Evolutionary conservation across 768 basidiomycete species (phyloP), one percentile per base, ranked within the genome.

Genomic region (Lactifluus echinatus): DNA sequence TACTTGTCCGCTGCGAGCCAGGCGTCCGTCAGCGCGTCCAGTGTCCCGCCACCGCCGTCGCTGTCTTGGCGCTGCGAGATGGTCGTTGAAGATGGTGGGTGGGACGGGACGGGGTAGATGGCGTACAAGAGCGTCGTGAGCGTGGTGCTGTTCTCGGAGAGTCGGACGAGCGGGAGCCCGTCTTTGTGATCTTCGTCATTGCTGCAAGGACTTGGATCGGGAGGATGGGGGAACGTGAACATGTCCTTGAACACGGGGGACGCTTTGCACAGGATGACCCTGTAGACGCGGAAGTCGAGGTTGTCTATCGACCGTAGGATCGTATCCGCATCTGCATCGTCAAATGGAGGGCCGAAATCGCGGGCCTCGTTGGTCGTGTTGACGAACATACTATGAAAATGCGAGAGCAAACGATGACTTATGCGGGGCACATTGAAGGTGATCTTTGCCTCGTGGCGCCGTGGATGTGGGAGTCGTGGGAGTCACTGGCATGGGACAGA

Each of bases 221-320:
- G 37, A 8, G 46, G 55, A 36, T 50, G 50, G 11, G 49, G 50
- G 3, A 51, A 48, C 4, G 56, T 51, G 34, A 57, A 57, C 49
- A 57, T 50, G 31, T 37, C 52, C 23, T 34, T 47, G 55, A 62
- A 54, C 15, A 59, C 42, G 26, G 52, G 53, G n/a, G 61, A 62
- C 7, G 57, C 58, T 40, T 59, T 59, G 19, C 42, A 50, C 4
- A 65, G 21, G 36, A 65, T 51, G 28, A 56, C 31, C 24, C 45
- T 52, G 36, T 65, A 56, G 17, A 62, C 57, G 14, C 21, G 54
- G 31, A 61, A 65, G 23, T 57, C 44, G n/a, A 59, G 23, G 33
- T 45, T 31, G 33, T 65, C 64, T 2, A 29, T 24, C 3, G 64
- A 65, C 8, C 53, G 57, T 6, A 65, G 31, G 47, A 60, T 39